A percentile compares a stretch with the other conserved stretches of the same genome.
phyloP scores from a whole-genome alignment of 2,329 filamentous ascomycete genomes.

The Alternaria alternata region DNA sequence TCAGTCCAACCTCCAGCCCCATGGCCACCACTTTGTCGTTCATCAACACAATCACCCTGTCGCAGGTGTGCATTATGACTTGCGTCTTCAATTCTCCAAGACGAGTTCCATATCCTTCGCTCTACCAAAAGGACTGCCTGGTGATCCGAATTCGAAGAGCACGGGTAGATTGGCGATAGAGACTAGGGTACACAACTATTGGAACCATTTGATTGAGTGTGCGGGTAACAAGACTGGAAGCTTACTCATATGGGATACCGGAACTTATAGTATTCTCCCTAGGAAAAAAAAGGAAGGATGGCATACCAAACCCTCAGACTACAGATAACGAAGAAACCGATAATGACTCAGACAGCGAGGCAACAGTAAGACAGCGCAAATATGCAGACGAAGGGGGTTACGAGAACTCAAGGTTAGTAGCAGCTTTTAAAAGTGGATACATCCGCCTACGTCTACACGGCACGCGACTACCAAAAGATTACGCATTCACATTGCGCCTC shows the following conservation, averaged over 20 bases:
- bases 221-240: slow-evolving; percentile 55
- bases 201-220: slow-evolving; percentile 57
- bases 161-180: slow-evolving; percentile 56
- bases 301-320: slow-evolving; percentile 14
- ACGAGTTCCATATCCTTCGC: slow-evolving; percentile 69
- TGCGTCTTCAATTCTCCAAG: slow-evolving; percentile 73
- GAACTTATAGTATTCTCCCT: slow-evolving; percentile 53
- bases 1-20: slow-evolving; percentile 53
- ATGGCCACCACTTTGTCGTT: slow-evolving; percentile 67
- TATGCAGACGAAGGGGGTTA: slow-evolving; percentile 6
- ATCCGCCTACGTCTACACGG: slow-evolving; percentile 55
- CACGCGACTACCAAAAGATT: slow-evolving; percentile 47
- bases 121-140: slow-evolving; percentile 55
- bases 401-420: slow-evolving; percentile 49
- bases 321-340: not conserved
- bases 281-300: slow-evolving; percentile 17
- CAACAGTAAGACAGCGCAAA: not conserved
- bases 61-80: slow-evolving; percentile 73
- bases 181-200: slow-evolving; percentile 56
- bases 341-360: not conserved
- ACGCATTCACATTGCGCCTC: slow-evolving; percentile 53
- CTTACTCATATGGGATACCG: slow-evolving; percentile 57
- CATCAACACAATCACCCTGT: slow-evolving; percentile 78
- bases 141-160: slow-evolving; percentile 52
- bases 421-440: slow-evolving; percentile 50